Percentiles rank a stretch among this genome's conserved stretches.
Conservation (phyloP, 192 early-diverging fungal species). For the Backusella liffmaniae region DNA sequence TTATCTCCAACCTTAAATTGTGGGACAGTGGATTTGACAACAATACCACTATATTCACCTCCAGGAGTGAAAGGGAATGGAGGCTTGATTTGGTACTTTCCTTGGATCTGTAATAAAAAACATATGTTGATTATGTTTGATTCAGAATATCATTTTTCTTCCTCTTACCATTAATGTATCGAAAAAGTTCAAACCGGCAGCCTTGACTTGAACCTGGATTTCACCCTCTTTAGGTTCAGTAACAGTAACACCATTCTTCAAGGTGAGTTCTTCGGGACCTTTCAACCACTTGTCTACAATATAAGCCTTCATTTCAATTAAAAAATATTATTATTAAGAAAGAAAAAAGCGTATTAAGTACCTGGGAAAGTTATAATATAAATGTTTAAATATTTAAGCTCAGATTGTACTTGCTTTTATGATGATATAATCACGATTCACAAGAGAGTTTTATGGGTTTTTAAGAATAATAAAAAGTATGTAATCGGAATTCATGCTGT, state of each 20-base stretch:
- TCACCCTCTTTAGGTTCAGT: conserved; percentile 55
- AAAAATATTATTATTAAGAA: not conserved
- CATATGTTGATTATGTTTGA: too few relatives aligned
- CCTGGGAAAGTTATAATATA: conserved; percentile 2
- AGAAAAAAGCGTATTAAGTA: not conserved
- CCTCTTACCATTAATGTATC: conserved; percentile 61
- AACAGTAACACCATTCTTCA: conserved; percentile 56
- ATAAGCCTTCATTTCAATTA: conserved; percentile 30
- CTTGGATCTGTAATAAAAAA: conserved; percentile 49
- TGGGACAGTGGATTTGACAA: conserved; percentile 42
- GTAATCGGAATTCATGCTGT: not conserved
- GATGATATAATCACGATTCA: conserved; percentile 8
- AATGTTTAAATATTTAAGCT: not conserved
- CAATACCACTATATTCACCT: conserved; percentile 64
- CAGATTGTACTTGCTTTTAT: not conserved
- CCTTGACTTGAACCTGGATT: conserved; percentile 65
- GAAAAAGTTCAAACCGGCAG: conserved; percentile 70
- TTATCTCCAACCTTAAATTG: conserved; percentile 66
- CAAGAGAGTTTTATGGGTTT: not conserved
- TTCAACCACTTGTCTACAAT: conserved; percentile 37
- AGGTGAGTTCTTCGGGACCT: conserved; percentile 41
- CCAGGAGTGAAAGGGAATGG: conserved; percentile 69
- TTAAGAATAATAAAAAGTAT: not conserved
- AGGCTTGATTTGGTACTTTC: conserved; percentile 72
- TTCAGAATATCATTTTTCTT: not conserved